Evolutionary conservation across 2,329 filamentous ascomycete species (phyloP).

Genomic region (Pseudocercospora eumusae): DNA sequence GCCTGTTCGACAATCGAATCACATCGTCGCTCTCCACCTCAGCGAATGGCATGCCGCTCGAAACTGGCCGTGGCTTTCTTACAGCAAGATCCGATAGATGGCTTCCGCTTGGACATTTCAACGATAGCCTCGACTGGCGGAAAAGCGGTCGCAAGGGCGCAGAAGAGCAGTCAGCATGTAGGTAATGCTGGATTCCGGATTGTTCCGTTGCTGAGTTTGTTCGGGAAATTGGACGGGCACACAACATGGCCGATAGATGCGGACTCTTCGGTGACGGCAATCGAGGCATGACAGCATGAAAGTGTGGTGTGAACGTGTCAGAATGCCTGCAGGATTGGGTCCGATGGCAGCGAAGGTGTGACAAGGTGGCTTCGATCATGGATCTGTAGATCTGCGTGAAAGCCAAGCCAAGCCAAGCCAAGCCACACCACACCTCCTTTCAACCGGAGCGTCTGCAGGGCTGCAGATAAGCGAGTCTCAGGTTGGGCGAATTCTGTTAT

Average conservation of each 20-base stretch:
- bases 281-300: neutral
- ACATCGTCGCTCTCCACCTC: neutral
- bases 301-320: neutral
- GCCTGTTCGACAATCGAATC: neutral
- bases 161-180: constrained; percentile 20
- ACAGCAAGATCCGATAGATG: neutral
- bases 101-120: neutral
- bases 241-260: neutral
- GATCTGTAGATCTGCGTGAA: constrained; percentile 3
- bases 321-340: constrained; percentile 6
- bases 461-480: neutral
- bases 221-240: too few species aligned
- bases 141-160: constrained; percentile 23
- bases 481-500: neutral
- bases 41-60: neutral
- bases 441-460: constrained; percentile 1
- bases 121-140: constrained; percentile 5
- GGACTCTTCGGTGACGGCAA: neutral
- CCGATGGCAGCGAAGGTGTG: constrained; percentile 4
- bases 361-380: constrained; percentile 1
- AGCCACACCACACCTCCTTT: neutral
- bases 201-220: too few species aligned
- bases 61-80: neutral
- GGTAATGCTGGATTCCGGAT: too few species aligned
- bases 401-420: too few species aligned